Evolutionary conservation across 2,329 filamentous ascomycete species (phyloP).

Genomic region (Aspergillus udagawae): DNA sequence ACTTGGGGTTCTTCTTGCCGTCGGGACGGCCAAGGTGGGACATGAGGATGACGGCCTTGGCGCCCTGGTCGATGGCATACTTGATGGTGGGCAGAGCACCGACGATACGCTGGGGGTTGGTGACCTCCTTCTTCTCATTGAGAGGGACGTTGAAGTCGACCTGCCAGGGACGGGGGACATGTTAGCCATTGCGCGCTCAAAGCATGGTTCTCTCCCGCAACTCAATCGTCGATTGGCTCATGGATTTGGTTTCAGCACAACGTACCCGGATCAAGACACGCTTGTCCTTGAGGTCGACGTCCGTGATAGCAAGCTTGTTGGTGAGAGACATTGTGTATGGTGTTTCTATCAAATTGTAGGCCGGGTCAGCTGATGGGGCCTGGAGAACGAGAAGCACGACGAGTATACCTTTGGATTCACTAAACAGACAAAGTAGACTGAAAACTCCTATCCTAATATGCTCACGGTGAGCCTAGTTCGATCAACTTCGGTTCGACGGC

Average conservation of each 20-base stretch:
- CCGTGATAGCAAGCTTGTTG: constrained; percentile 94
- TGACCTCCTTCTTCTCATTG: constrained; percentile 86
- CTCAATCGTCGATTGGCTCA: constrained; percentile 19
- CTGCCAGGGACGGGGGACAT: constrained; percentile 43
- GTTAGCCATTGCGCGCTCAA: constrained; percentile 1
- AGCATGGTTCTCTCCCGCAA: not conserved
- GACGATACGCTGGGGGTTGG: constrained; percentile 97
- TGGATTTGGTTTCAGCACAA: constrained; percentile 14
- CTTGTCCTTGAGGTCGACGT: constrained; percentile 97
- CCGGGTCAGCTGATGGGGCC: not conserved
- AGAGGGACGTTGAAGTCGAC: constrained; percentile 99
- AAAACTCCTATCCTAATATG: not conserved
- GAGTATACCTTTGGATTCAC: not conserved
- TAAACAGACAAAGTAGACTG: not conserved
- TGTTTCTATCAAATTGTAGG: constrained; percentile 9
- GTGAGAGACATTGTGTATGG: constrained; percentile 78
- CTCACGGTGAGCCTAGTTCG: constrained; percentile 19
- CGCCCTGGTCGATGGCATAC: constrained; percentile 83
- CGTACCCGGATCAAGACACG: constrained; percentile 93
- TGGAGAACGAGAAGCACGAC: not conserved
- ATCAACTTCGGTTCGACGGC: constrained; percentile 14
- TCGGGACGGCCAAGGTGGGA: constrained; percentile 96
- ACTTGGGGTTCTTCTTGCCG: constrained; percentile 84
- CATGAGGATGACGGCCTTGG: constrained; percentile 94
- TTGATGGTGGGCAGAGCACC: constrained; percentile 95